phyloP scores from a whole-genome alignment of 2,329 filamentous ascomycete genomes.

The Paecilomyces formosus region DNA sequence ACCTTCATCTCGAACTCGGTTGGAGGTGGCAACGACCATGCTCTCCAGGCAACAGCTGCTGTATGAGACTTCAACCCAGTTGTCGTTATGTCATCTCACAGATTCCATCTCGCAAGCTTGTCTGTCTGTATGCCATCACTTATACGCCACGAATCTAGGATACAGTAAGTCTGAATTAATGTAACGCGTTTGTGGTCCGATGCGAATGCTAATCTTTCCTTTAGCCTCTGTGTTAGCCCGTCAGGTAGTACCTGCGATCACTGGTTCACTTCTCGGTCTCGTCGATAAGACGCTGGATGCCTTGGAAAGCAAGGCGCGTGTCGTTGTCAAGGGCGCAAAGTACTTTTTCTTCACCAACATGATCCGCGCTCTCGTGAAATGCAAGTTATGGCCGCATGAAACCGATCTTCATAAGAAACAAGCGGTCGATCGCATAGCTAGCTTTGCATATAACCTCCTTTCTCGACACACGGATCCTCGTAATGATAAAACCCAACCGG shows the following conservation, averaged over 20 bases:
- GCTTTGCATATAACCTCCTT: slow-evolving; percentile 28
- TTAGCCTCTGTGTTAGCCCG: slow-evolving; percentile 11
- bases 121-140: slow-evolving; percentile 28
- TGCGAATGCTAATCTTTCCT: slow-evolving; percentile 3
- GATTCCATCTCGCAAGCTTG: slow-evolving; percentile 32
- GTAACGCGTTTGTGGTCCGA: neutral
- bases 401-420: slow-evolving; percentile 26
- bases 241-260: slow-evolving; percentile 20
- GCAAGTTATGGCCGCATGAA: slow-evolving; percentile 26
- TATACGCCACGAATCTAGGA: slow-evolving; percentile 18
- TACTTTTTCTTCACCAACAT: slow-evolving; percentile 34
- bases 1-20: slow-evolving; percentile 25
- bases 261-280: slow-evolving; percentile 26
- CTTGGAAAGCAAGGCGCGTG: slow-evolving; percentile 22
- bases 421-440: slow-evolving; percentile 27
- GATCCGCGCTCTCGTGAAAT: slow-evolving; percentile 25
- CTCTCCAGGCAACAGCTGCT: slow-evolving; percentile 28
- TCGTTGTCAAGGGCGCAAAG: slow-evolving; percentile 30
- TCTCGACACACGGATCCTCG: slow-evolving; percentile 17
- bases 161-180: slow-evolving; percentile 12
- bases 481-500: slow-evolving; percentile 2
- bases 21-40: slow-evolving; percentile 31
- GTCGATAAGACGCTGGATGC: slow-evolving; percentile 22
- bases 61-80: slow-evolving; percentile 21
- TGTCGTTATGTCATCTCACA: slow-evolving; percentile 26